Base-by-base conservation (phyloP, 208 protist genomes). In the Acanthamoeba lenticulata region DNA sequence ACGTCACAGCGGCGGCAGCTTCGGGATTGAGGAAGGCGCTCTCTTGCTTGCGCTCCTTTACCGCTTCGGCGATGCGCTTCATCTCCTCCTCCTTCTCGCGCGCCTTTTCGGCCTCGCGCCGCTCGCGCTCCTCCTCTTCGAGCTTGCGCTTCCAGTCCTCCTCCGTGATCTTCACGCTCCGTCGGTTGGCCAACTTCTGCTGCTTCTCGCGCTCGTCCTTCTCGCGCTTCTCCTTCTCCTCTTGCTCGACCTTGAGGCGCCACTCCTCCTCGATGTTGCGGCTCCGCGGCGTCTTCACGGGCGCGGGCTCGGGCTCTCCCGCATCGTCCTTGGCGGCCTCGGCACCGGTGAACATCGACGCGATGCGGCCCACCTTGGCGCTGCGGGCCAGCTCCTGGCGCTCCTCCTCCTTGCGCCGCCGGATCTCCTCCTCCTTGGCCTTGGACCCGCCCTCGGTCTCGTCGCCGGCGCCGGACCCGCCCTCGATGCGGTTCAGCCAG, bases 371-470 rank as follows among this genome's bases (percentile, higher is more conserved):
- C 38, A 83, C 72, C 72, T 83, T 83, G 72, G 72, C 72, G 72
- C 9, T 83, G 42, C 72, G 72, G 21, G 72, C 34, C 27, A 83
- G 38, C 72, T 44, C 21, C 72, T 83, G 72, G 6, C 72, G 72
- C 72, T 83, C 72, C 72, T 83, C 72, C 72, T 83, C 72, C 72
- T 83, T 83, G 38, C 49, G 44, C 38, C 72, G 72, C 3, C 72
- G 72, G 72, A 83, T 83, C 72, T 83, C 72, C 72, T 83, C 72
- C 42, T 83, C 72, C 72, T 83, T 83, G 38, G 72, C 72, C 72
- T 83, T 83, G 21, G 72, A 83, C 5, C 72, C 72, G 40, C 42
- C 72, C 42, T 83, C 72, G 13, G 7, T 24, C 6, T 83, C 72
- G 36, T 74, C 65, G 36, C 32, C 65, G 21, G 52, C 21, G 21